Base-by-base conservation (phyloP, 2,329 filamentous ascomycete species). In the Thielaviopsis ethacetica region DNA sequence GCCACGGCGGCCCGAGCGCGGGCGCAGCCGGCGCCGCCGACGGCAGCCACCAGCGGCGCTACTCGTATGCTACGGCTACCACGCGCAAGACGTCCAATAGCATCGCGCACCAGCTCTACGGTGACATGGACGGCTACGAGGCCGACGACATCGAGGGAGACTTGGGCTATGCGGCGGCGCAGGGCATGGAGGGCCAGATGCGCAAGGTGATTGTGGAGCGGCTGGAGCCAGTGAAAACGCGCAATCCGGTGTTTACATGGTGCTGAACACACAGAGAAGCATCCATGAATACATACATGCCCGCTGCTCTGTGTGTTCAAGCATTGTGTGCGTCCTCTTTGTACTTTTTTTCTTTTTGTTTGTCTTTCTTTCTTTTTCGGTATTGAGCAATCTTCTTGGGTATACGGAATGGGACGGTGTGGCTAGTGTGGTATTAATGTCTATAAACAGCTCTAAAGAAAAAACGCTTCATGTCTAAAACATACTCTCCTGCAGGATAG, bases 151-250 rank as follows among this genome's bases (percentile, higher is more conserved):
- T 90, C 7, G 91, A 95, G 66, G 93, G 93, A 0, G 93, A 98
- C 71, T 73, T 98, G 27, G 93, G 93, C 10, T 98, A 95, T 71
- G 89, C 91, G 12, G 91, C 91, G 0, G 93, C 93, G 0, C 88
- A 91, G 69, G 93, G 89, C 26, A 89, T 95, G 81, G 93, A 97
- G 71, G 88, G 88, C 13, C 88, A 90, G 66, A 84, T 86, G 69
- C 81, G 91, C 66, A 95, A 93, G 71, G 93, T 98, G 54, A 97
- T 98, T 75, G 91, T 98, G 54, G 93, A 98, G 76, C 79, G 93
- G 63, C 73, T 98, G 61, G 93, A 98, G 75, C 87, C 91, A 62
- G 93, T 98, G 62, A 97, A 97, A 77, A 88, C 84, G 68, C 86
- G 86, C 69, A 94, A 95, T 68, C 93, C 93, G 1, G 90, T 98